Percentiles rank a stretch among this genome's conserved stretches.
These are phyloP conservation scores for Nyssa sinensis DNA, from an alignment of 148 eudicot genomes.

Conservation along the genomic window DNA sequence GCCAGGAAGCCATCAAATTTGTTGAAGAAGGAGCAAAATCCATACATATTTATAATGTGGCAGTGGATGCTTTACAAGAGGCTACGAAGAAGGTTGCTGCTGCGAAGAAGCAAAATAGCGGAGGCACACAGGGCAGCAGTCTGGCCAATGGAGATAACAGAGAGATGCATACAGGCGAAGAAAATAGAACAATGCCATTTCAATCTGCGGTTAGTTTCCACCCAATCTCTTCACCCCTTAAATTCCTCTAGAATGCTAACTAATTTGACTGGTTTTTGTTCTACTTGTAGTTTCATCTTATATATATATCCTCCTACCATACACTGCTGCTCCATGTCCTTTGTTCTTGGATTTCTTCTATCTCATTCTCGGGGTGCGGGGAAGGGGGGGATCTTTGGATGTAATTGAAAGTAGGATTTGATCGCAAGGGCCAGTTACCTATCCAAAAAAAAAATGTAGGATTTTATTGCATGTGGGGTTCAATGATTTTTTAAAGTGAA, in stretches of 20 bases:
- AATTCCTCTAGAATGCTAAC: background rate
- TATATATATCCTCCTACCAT: too few relatives aligned
- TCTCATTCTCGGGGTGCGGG: too few relatives aligned
- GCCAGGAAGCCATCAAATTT: conserved; percentile 32
- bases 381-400: too few relatives aligned
- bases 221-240: background rate
- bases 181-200: conserved; percentile 17
- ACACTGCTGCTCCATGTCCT: too few relatives aligned
- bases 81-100: conserved; percentile 43
- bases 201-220: conserved; percentile 31
- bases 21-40: conserved; percentile 51
- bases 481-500: too few relatives aligned
- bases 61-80: conserved; percentile 39
- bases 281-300: too few relatives aligned
- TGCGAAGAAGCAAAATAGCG: conserved; percentile 34
- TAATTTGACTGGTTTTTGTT: background rate
- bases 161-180: conserved; percentile 15
- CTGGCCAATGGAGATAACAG: conserved; percentile 25
- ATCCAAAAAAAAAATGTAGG: too few relatives aligned
- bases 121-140: conserved; percentile 2
- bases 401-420: too few relatives aligned
- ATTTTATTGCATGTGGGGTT: too few relatives aligned
- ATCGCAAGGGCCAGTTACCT: too few relatives aligned
- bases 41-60: conserved; percentile 35
- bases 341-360: too few relatives aligned